Evolutionary conservation across 2,329 filamentous ascomycete genomes (phyloP).

Genomic region (Calonectria henricotiae): DNA sequence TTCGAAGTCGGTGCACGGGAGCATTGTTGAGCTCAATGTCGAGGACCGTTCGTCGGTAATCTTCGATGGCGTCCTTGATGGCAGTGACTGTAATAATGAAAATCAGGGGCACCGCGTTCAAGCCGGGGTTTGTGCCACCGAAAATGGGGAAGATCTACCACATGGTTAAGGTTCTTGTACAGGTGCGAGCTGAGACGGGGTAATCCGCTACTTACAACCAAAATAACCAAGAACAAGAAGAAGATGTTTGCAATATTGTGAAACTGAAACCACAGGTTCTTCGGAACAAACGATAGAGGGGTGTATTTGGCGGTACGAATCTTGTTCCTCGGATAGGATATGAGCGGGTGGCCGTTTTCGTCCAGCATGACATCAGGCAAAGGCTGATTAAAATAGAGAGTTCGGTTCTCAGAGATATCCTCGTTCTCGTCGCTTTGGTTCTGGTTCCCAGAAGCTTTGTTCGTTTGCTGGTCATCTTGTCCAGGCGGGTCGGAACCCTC

Average conservation of each 20-base stretch:
- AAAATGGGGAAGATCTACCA: constrained; percentile 95
- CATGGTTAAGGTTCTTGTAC: constrained; percentile 43
- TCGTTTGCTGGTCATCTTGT: constrained; percentile 49
- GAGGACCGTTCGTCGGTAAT: constrained; percentile 91
- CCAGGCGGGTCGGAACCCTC: constrained; percentile 52
- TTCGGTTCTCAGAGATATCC: constrained; percentile 66
- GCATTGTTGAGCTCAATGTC: constrained; percentile 98
- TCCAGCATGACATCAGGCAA: constrained; percentile 84
- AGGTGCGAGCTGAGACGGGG: constrained; percentile 22
- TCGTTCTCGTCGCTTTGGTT: constrained; percentile 59
- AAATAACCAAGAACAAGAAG: constrained; percentile 96
- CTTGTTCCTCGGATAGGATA: constrained; percentile 90
- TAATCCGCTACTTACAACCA: constrained; percentile 78
- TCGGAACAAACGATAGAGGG: constrained; percentile 92
- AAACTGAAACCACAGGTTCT: constrained; percentile 98
- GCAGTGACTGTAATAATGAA: constrained; percentile 91
- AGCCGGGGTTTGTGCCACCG: constrained; percentile 89
- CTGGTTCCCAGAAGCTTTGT: constrained; percentile 55
- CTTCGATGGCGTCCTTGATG: constrained; percentile 95
- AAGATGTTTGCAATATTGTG: constrained; percentile 99
- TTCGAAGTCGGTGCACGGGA: constrained; percentile 88
- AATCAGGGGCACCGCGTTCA: constrained; percentile 93
- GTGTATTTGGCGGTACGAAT: constrained; percentile 99
- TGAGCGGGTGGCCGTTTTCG: constrained; percentile 82
- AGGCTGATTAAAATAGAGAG: constrained; percentile 88